Conservation (phyloP, 305 asterid species). For the Galium porrigens region DNA sequence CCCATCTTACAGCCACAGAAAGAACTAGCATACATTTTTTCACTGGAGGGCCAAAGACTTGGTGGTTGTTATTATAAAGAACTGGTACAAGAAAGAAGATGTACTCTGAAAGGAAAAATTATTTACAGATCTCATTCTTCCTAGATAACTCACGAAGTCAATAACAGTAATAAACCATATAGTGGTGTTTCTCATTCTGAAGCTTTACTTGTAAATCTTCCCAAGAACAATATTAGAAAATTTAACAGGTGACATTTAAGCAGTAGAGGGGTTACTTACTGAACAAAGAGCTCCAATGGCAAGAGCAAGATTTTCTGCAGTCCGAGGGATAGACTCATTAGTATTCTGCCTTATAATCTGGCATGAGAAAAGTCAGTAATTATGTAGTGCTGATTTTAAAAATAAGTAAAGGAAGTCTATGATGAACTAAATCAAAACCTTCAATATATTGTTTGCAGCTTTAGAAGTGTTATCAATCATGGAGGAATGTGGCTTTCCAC, state of each 20-base stretch:
- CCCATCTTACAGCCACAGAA: neutral
- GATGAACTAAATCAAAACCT: slow-evolving; percentile 31
- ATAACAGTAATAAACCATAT: neutral
- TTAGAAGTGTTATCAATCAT: slow-evolving; percentile 47
- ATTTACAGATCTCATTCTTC: neutral
- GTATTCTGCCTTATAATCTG: slow-evolving; percentile 51
- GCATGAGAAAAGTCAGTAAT: slow-evolving; percentile 21
- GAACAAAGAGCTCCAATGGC: slow-evolving; percentile 82
- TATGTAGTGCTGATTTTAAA: neutral
- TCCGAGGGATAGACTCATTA: slow-evolving; percentile 59
- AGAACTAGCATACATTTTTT: neutral
- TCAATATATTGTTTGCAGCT: slow-evolving; percentile 65
- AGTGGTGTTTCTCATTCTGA: neutral
- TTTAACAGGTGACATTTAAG: neutral
- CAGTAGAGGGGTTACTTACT: slow-evolving; percentile 30
- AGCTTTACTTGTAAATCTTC: neutral
- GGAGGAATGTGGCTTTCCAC: slow-evolving; percentile 41
- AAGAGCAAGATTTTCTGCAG: slow-evolving; percentile 77
- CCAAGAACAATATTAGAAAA: neutral
- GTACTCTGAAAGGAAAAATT: neutral
- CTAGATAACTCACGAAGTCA: neutral
- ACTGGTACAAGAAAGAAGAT: neutral
- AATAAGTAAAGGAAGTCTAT: slow-evolving; percentile 8
- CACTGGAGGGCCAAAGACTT: neutral
- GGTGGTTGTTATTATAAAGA: neutral